A percentile compares a stretch with the other conserved stretches of the same genome.
These are phyloP conservation scores for Collybiopsis luxurians DNA, from an alignment of 768 basidiomycete genomes.

Conservation along the genomic window DNA sequence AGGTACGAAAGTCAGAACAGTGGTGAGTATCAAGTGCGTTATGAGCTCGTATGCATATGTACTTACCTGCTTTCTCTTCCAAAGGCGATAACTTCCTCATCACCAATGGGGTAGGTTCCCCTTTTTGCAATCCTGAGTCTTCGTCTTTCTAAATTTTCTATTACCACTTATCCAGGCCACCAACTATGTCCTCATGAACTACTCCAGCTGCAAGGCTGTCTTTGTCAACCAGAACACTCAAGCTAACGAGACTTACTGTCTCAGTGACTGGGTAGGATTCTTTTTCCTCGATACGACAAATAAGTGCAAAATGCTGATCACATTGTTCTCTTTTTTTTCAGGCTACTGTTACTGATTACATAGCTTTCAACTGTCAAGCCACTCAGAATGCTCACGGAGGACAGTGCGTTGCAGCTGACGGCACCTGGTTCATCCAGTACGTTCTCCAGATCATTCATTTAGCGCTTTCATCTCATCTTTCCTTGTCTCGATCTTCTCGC, in stretches of 20 bases:
- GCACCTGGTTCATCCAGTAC: slow-evolving; percentile 30
- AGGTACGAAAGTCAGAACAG: slow-evolving; percentile 27
- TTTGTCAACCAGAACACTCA: slow-evolving; percentile 27
- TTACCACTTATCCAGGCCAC: neutral
- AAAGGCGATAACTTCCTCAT: neutral
- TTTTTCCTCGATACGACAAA: no score
- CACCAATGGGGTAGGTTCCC: neutral
- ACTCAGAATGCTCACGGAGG: slow-evolving; percentile 30
- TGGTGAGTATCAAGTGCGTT: slow-evolving; percentile 15
- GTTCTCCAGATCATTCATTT: no score
- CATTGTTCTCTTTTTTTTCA: neutral
- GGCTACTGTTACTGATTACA: slow-evolving; percentile 21
- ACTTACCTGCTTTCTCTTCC: neutral
- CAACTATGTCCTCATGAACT: slow-evolving; percentile 14
- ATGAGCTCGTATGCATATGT: no score
- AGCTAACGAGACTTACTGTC: slow-evolving; percentile 24
- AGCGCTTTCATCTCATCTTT: no score
- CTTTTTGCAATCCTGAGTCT: neutral
- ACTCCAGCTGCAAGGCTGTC: slow-evolving; percentile 25
- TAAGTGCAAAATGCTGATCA: neutral
- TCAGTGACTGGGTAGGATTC: slow-evolving; percentile 28
- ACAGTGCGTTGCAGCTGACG: slow-evolving; percentile 26
- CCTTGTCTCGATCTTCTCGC: no score
- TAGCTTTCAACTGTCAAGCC: slow-evolving; percentile 28
- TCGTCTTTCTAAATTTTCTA: neutral